Percentiles rank a stretch among this genome's conserved stretches.
Conservation (phyloP, 1,284 basidiomycete species). For the Grifola frondosa region DNA sequence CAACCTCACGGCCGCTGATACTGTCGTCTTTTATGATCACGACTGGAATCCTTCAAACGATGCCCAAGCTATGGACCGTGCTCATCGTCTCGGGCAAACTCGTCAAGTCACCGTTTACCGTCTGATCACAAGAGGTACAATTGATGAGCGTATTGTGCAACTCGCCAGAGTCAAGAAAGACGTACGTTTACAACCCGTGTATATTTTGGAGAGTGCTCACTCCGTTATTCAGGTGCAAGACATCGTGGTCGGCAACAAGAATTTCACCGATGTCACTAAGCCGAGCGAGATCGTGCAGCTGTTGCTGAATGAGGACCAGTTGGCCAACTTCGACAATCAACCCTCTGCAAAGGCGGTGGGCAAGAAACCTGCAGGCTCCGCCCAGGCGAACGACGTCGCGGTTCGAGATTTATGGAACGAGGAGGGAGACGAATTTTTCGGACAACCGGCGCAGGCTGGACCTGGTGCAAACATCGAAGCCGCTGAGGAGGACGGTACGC, state of each 20-base stretch:
- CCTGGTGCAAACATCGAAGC: slow-evolving; percentile 24
- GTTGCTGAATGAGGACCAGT: slow-evolving; percentile 92
- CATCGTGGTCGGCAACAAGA: slow-evolving; percentile 98
- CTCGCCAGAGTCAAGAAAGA: slow-evolving; percentile 95
- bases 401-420: slow-evolving; percentile 78
- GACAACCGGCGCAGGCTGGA: slow-evolving; percentile 37
- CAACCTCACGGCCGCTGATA: slow-evolving; percentile 97
- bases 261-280: slow-evolving; percentile 87
- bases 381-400: slow-evolving; percentile 37
- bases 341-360: slow-evolving; percentile 41
- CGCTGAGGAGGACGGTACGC: slow-evolving; percentile 37
- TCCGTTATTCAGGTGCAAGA: slow-evolving; percentile 80
- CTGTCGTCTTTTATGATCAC: slow-evolving; percentile 98
- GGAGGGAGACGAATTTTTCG: slow-evolving; percentile 82
- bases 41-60: slow-evolving; percentile 99
- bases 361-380: slow-evolving; percentile 35
- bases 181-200: slow-evolving; percentile 45
- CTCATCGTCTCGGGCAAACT: slow-evolving; percentile 97
- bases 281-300: slow-evolving; percentile 97
- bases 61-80: slow-evolving; percentile 99
- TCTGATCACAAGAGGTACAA: slow-evolving; percentile 94
- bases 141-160: slow-evolving; percentile 98
- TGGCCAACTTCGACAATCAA: slow-evolving; percentile 57
- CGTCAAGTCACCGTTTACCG: slow-evolving; percentile 99
- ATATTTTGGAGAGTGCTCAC: no score